Evolutionary conservation across 495 filamentous ascomycete species (phyloP), one percentile per base, ranked within the genome.

Genomic region (Aspergillus hancockii): DNA sequence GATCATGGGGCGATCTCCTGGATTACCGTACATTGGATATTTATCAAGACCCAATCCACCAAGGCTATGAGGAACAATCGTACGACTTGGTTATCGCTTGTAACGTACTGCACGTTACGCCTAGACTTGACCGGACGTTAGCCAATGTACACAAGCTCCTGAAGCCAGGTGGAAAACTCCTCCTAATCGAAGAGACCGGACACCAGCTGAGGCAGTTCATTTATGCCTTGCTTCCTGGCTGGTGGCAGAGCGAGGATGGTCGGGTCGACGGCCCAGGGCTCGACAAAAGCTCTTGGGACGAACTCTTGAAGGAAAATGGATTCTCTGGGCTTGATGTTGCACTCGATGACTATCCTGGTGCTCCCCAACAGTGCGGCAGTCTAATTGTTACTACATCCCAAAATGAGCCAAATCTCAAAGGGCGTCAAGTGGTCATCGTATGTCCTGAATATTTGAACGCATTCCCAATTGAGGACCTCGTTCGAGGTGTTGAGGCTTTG

Each of bases 111-210:
- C 55, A 70, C 16, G 65, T 54, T 4, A 64, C 59, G 4, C 47
- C 60, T 1, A 49, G 19, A 9, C 13, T 61, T 12, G 25, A 38
- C 2, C 32, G 34, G 18, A 55, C 55, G 0, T 6, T 66, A 0
- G 21, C 23, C 1, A 52, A 60, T 49, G 34, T 54, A 1, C 54
- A 40, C 4, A 14, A n/a, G 3, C 59, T 64, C 0, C 32, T 64
- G 40, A 57, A 52, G 32, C 62, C 62, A 0, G 62, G 60, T 13
- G 75, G 74, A 0, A 55, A 62, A 3, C 46, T 78, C 0, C n/a
- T 78, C 5, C 56, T 78, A 22, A 68, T 72, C 43, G 69, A 72
- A 31, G 69, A 70, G 49, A 72, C 67, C 8, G 59, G 52, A 1
- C 54, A 59, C 5, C 59, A 63, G 36, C 59, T 62, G 16, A 57